A percentile compares a stretch with the other conserved stretches of the same genome.
Evolutionary conservation across 805 yeast genomes (phyloP).

Genomic region (Candida takata): DNA sequence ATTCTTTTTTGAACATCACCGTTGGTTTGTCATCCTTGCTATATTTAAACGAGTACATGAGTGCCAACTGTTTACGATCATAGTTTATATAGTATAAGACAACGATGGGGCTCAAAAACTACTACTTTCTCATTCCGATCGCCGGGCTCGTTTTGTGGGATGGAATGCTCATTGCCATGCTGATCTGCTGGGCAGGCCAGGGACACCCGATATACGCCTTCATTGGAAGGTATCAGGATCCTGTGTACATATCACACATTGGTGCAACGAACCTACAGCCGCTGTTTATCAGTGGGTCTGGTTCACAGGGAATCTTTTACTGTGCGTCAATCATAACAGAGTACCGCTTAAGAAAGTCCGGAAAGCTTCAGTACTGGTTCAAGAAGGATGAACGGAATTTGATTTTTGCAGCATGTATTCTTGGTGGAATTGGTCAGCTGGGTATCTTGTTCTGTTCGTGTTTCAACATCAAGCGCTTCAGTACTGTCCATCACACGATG

Average conservation of each 20-base stretch:
- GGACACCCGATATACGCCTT: slow-evolving; percentile 69
- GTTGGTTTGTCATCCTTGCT: too few species aligned
- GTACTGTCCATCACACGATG: slow-evolving; percentile 54
- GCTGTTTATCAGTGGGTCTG: slow-evolving; percentile 71
- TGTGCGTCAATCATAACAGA: slow-evolving; percentile 59
- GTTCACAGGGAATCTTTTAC: slow-evolving; percentile 70
- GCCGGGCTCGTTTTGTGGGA: slow-evolving; percentile 71
- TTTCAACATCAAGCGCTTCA: slow-evolving; percentile 56
- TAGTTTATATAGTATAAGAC: too few species aligned
- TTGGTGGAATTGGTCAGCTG: slow-evolving; percentile 55
- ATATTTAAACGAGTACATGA: too few species aligned
- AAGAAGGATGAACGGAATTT: slow-evolving; percentile 31
- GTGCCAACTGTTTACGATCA: too few species aligned
- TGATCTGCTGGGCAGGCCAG: slow-evolving; percentile 71
- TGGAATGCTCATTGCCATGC: slow-evolving; percentile 81
- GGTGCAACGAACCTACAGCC: slow-evolving; percentile 88
- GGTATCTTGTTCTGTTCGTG: slow-evolving; percentile 71
- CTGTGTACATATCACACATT: slow-evolving; percentile 75
- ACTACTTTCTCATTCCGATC: slow-evolving; percentile 54
- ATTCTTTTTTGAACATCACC: too few species aligned
- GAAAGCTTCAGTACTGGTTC: slow-evolving; percentile 40
- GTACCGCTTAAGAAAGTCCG: slow-evolving; percentile 48
- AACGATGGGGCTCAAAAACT: slow-evolving; percentile 27
- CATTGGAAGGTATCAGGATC: slow-evolving; percentile 37
- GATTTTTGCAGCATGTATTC: slow-evolving; percentile 33